Percentiles rank a stretch among this genome's conserved stretches.
Evolutionary conservation across 257 asterid species (phyloP).

Genomic region (Haberlea rhodopensis): DNA sequence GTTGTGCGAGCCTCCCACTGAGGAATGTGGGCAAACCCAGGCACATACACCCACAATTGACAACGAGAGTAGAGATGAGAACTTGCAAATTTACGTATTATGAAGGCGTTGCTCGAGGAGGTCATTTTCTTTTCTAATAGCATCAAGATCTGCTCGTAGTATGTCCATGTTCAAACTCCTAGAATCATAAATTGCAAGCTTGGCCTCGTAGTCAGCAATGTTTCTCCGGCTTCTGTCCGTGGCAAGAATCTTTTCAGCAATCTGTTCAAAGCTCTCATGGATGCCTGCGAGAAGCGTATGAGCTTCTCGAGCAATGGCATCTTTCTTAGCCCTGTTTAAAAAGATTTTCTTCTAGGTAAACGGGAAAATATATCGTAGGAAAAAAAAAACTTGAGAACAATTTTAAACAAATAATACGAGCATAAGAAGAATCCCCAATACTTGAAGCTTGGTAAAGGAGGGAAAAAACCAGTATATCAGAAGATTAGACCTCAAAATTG

Average conservation of each 20-base stretch:
- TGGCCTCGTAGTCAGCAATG: conserved; percentile 61
- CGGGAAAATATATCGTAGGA: neutral
- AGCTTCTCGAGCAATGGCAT: conserved; percentile 60
- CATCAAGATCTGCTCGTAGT: conserved; percentile 62
- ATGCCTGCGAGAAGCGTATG: conserved; percentile 55
- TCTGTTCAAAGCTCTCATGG: conserved; percentile 68
- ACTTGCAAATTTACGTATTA: conserved; percentile 20
- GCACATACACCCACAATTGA: neutral
- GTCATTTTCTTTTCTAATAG: conserved; percentile 65
- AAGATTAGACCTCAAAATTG: conserved; percentile 55
- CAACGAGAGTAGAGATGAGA: neutral
- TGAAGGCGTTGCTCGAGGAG: conserved; percentile 45
- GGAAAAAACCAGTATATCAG: neutral
- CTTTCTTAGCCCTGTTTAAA: conserved; percentile 65
- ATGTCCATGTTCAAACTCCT: conserved; percentile 56
- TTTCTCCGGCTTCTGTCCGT: conserved; percentile 62
- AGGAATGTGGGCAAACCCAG: neutral
- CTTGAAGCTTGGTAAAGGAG: neutral
- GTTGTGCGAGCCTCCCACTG: no score
- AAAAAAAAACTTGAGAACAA: conserved; percentile 1
- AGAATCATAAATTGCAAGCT: conserved; percentile 46
- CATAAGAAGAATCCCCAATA: neutral
- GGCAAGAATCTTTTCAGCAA: conserved; percentile 55
- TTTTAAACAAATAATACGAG: neutral
- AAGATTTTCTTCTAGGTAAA: neutral